A percentile compares a stretch with the other conserved stretches of the same genome.
phyloP scores from a whole-genome alignment of 2,329 filamentous ascomycete genomes.

The Fusarium stilboides region DNA sequence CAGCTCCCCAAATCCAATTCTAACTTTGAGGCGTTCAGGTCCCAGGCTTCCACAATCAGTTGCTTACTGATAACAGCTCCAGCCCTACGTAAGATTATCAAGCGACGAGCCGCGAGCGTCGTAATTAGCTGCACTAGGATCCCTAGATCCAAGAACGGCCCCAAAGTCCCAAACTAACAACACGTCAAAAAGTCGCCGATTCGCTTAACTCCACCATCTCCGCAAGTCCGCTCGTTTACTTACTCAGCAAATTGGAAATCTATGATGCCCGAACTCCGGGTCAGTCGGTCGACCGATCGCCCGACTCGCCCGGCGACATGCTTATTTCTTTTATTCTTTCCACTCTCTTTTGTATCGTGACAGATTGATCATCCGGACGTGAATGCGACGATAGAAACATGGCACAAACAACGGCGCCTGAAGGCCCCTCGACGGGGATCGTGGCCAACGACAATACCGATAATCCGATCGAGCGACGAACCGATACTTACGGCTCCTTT shows the following conservation, averaged over 20 bases:
- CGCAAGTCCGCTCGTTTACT: conserved; percentile 20
- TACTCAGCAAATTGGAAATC: conserved; percentile 29
- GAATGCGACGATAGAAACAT: neutral
- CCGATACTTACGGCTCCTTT: conserved; percentile 25
- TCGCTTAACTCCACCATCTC: conserved; percentile 19
- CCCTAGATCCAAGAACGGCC: no score
- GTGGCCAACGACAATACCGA: neutral
- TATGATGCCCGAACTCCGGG: conserved; percentile 28
- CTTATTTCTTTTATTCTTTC: neutral
- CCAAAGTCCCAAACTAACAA: no score
- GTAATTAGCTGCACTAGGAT: neutral
- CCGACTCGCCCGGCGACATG: conserved; percentile 32
- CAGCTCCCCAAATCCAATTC: no score
- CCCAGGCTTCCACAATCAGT: no score
- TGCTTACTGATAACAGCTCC: no score
- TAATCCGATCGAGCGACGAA: conserved; percentile 6
- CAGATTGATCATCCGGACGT: neutral
- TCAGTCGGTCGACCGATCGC: conserved; percentile 20
- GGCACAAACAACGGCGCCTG: conserved; percentile 1
- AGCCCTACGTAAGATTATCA: conserved; percentile 1
- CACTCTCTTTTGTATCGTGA: neutral
- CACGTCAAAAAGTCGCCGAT: conserved; percentile 17
- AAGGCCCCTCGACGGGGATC: conserved; percentile 4
- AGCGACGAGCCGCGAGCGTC: conserved; percentile 13
- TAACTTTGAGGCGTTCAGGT: no score